Percentiles rank a stretch among this genome's conserved stretches.
Conservation (phyloP, 495 filamentous ascomycete genomes). For the Penicillium cinerascens region DNA sequence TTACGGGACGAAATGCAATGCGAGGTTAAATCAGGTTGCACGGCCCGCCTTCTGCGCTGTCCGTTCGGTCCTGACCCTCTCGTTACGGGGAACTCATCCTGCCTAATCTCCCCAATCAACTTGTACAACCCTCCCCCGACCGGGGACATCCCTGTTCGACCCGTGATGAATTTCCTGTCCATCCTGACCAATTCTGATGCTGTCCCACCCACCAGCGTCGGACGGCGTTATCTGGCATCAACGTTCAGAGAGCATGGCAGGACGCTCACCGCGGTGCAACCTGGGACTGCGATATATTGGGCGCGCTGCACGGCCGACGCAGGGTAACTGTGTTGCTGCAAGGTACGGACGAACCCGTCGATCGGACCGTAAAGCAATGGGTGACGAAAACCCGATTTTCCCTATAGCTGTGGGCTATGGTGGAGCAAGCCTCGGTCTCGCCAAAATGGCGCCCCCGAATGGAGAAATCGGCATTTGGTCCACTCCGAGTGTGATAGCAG, state of each 20-base stretch:
- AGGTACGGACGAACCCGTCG: slow-evolving; percentile 33
- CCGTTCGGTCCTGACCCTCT: not conserved
- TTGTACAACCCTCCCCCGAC: not conserved
- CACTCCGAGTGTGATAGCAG: no score
- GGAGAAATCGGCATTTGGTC: no score
- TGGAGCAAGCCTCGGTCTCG: no score
- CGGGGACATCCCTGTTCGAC: not conserved
- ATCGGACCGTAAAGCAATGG: slow-evolving; percentile 8
- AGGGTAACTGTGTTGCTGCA: slow-evolving; percentile 27
- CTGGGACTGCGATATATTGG: not conserved
- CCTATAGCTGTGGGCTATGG: no score
- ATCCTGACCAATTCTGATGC: not conserved
- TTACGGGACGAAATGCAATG: slow-evolving; percentile 33
- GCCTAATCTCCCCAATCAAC: not conserved
- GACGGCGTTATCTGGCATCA: slow-evolving; percentile 15
- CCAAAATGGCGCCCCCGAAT: no score
- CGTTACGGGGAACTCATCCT: no score
- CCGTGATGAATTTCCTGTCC: not conserved
- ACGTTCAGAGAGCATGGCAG: slow-evolving; percentile 9
- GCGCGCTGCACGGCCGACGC: slow-evolving; percentile 28
- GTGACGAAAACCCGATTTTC: no score
- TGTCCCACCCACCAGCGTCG: not conserved
- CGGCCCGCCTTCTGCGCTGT: slow-evolving; percentile 7
- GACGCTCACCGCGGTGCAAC: slow-evolving; percentile 5
- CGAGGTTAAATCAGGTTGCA: slow-evolving; percentile 34